A percentile compares a stretch with the other conserved stretches of the same genome.
These are phyloP conservation scores for Candida boidinii DNA, from an alignment of 805 yeast species.

Conservation along the genomic window DNA sequence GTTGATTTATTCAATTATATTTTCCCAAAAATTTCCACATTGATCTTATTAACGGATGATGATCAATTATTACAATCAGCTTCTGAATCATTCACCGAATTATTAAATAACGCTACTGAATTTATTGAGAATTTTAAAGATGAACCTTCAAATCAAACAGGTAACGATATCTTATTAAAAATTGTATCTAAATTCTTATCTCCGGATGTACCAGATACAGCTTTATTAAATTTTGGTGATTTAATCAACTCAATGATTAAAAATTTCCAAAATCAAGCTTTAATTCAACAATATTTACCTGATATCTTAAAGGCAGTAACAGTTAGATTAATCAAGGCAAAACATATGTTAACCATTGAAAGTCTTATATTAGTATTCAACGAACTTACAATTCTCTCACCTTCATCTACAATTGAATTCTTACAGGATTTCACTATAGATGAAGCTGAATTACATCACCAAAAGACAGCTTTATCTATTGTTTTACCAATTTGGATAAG, in stretches of 20 bases:
- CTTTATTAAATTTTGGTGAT: conserved; percentile 72
- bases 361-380: conserved; percentile 72
- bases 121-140: conserved; percentile 24
- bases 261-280: conserved; percentile 24
- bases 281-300: conserved; percentile 33
- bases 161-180: conserved; percentile 48
- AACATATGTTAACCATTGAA: conserved; percentile 66
- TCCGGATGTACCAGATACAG: conserved; percentile 67
- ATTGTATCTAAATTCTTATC: conserved; percentile 64
- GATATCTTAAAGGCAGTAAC: conserved; percentile 72
- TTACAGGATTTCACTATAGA: conserved; percentile 34
- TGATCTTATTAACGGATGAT: conserved; percentile 46
- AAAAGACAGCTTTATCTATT: conserved; percentile 36
- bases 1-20: conserved; percentile 33
- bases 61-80: conserved; percentile 72
- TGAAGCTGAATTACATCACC: conserved; percentile 11
- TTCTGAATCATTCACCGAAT: conserved; percentile 61
- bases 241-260: conserved; percentile 20
- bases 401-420: conserved; percentile 55
- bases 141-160: conserved; percentile 29
- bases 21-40: conserved; percentile 33
- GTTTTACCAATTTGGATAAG: conserved; percentile 78
- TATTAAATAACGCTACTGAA: conserved; percentile 36
- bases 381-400: conserved; percentile 53
- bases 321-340: conserved; percentile 52